Evolutionary conservation across 2,329 filamentous ascomycete species (phyloP).

Genomic region (Aspergillus chevalieri): DNA sequence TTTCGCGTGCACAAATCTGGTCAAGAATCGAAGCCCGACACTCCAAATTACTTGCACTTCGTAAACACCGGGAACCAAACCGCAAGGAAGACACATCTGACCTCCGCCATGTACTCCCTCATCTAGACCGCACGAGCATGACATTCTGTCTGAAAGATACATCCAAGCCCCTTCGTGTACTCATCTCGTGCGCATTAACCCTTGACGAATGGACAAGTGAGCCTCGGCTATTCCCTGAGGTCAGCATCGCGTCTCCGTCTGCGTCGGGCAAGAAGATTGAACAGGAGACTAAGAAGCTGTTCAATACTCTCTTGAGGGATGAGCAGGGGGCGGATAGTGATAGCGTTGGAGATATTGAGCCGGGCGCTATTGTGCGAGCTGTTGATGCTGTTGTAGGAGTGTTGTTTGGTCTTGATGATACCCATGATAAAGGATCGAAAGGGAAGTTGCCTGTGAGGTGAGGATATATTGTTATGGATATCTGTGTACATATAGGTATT

Average conservation of each 20-base stretch:
- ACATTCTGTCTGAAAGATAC: constrained; percentile 16
- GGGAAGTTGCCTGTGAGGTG: not conserved
- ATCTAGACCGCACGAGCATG: constrained; percentile 33
- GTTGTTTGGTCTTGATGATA: constrained; percentile 20
- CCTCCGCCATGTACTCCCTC: constrained; percentile 25
- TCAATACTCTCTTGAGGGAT: constrained; percentile 17
- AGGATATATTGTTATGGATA: not conserved
- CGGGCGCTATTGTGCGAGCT: constrained; percentile 28
- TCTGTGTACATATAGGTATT: not conserved
- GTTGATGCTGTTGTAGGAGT: constrained; percentile 29
- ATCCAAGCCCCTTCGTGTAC: constrained; percentile 11
- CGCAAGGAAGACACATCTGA: constrained; percentile 12
- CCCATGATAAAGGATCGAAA: not conserved
- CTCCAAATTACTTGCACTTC: constrained; percentile 7
- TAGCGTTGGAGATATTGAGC: constrained; percentile 14
- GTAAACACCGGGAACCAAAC: not conserved
- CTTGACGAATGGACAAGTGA: constrained; percentile 39
- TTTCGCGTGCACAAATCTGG: constrained; percentile 36
- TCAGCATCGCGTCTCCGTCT: constrained; percentile 24
- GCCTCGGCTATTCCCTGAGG: constrained; percentile 30
- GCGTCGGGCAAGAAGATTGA: constrained; percentile 24
- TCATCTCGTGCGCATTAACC: constrained; percentile 29
- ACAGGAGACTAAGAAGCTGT: constrained; percentile 33
- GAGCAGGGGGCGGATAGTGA: constrained; percentile 20
- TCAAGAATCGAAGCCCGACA: constrained; percentile 25